These are phyloP conservation scores for Escovopsis sp. DNA, from an alignment of 2,329 filamentous ascomycete species.

Conservation along the genomic window DNA sequence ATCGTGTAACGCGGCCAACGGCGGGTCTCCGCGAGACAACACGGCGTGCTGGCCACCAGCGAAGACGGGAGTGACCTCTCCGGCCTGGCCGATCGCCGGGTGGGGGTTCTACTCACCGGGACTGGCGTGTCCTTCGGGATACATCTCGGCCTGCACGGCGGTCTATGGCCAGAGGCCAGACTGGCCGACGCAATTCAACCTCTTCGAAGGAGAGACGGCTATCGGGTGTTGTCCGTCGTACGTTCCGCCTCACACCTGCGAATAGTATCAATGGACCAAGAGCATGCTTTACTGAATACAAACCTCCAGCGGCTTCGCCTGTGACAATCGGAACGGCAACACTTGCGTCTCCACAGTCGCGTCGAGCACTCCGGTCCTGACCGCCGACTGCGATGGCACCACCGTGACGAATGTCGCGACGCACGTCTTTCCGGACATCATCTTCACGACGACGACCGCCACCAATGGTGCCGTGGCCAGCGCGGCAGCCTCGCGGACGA, in stretches of 20 bases:
- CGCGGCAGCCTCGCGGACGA: conserved; percentile 1
- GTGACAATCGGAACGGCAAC: conserved; percentile 5
- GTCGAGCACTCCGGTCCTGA: background rate
- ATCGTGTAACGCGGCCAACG: conserved; percentile 7
- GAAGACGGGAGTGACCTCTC: conserved; percentile 3
- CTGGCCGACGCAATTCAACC: conserved; percentile 14
- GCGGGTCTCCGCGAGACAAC: conserved; percentile 10
- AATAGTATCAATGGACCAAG: background rate
- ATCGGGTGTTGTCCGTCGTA: conserved; percentile 19
- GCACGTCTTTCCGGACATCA: conserved; percentile 1
- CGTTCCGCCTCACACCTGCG: conserved; percentile 4
- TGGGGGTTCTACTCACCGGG: conserved; percentile 24
- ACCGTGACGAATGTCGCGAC: background rate
- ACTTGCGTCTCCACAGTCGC: conserved; percentile 4
- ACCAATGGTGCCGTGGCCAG: background rate
- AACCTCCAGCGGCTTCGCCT: conserved; percentile 3
- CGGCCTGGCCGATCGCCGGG: conserved; percentile 11
- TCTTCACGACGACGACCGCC: background rate
- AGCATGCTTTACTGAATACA: background rate
- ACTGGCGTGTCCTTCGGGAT: conserved; percentile 17
- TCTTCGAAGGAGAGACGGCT: conserved; percentile 15
- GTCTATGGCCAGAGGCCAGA: conserved; percentile 7
- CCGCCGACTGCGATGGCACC: conserved; percentile 1
- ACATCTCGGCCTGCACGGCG: conserved; percentile 18
- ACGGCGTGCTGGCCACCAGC: conserved; percentile 17